phyloP scores from a whole-genome alignment of 176 grass and related monocot genomes.

The Otatea glauca region DNA sequence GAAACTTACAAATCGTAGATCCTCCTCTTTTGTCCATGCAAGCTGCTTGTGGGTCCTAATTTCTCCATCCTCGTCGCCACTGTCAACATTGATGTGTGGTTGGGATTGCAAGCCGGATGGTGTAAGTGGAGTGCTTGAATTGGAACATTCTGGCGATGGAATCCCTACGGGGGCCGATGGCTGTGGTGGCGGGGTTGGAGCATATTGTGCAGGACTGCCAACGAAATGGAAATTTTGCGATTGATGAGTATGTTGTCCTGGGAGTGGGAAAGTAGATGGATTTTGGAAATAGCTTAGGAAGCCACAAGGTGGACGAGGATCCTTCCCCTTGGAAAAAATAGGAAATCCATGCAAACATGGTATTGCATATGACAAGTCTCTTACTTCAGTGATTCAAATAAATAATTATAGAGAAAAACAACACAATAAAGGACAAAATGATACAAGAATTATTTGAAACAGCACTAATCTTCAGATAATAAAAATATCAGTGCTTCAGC shows the following conservation, averaged over 20 bases:
- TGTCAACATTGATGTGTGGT: neutral
- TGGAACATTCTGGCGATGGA: no score
- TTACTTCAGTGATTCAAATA: no score
- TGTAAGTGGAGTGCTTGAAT: no score
- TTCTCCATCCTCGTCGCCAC: neutral
- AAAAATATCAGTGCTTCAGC: no score
- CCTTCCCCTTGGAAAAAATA: neutral
- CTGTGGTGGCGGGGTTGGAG: neutral
- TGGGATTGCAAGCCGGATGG: neutral
- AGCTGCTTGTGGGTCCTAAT: neutral
- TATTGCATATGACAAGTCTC: no score
- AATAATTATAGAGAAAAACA: no score
- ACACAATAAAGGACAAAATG: no score
- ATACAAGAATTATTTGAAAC: no score
- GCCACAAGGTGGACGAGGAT: neutral
- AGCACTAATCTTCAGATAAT: no score
- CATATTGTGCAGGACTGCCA: neutral
- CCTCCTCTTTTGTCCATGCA: neutral
- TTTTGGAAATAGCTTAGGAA: neutral
- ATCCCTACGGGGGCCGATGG: neutral
- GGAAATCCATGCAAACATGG: no score
- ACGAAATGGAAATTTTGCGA: neutral
- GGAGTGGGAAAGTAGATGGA: neutral
- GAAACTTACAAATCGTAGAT: neutral
- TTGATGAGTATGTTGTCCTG: neutral